Evolutionary conservation across 1,284 basidiomycete species (phyloP).

Genomic region (Volvariella surrecta): DNA sequence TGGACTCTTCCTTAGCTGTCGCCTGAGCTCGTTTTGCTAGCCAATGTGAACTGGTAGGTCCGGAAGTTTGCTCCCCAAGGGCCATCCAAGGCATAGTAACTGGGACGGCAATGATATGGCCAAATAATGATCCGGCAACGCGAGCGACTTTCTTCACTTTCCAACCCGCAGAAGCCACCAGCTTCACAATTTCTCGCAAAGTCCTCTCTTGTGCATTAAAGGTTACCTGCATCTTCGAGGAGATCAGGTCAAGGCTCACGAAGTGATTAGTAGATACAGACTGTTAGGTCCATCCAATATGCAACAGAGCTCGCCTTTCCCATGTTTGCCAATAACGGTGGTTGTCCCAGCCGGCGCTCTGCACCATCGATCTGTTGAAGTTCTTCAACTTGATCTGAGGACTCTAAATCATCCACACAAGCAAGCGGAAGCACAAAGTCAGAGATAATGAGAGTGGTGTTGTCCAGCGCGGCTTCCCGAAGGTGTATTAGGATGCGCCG

Average conservation of each 20-base stretch:
- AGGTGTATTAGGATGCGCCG: slow-evolving; percentile 40
- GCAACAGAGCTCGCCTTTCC: slow-evolving; percentile 64
- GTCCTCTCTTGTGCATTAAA: slow-evolving; percentile 70
- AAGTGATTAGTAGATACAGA: slow-evolving; percentile 19
- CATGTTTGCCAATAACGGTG: slow-evolving; percentile 57
- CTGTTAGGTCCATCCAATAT: slow-evolving; percentile 68
- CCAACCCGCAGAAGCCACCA: slow-evolving; percentile 59
- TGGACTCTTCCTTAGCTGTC: no score
- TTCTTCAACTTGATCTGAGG: slow-evolving; percentile 11
- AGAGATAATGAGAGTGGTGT: slow-evolving; percentile 55
- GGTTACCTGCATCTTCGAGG: slow-evolving; percentile 54
- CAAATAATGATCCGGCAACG: slow-evolving; percentile 54
- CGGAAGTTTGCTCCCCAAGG: no score
- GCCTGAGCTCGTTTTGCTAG: no score
- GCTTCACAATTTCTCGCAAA: slow-evolving; percentile 48
- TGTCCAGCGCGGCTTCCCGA: slow-evolving; percentile 37
- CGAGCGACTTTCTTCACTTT: slow-evolving; percentile 50
- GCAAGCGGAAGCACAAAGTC: slow-evolving; percentile 64
- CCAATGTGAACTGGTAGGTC: no score
- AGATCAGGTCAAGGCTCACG: neutral
- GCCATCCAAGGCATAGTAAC: slow-evolving; percentile 29
- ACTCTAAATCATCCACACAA: slow-evolving; percentile 41
- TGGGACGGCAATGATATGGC: slow-evolving; percentile 58
- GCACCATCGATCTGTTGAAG: slow-evolving; percentile 33
- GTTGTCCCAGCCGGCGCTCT: slow-evolving; percentile 34